Conservation (phyloP, 805 yeast species). For the Saccharomycopsis fibuligera region DNA sequence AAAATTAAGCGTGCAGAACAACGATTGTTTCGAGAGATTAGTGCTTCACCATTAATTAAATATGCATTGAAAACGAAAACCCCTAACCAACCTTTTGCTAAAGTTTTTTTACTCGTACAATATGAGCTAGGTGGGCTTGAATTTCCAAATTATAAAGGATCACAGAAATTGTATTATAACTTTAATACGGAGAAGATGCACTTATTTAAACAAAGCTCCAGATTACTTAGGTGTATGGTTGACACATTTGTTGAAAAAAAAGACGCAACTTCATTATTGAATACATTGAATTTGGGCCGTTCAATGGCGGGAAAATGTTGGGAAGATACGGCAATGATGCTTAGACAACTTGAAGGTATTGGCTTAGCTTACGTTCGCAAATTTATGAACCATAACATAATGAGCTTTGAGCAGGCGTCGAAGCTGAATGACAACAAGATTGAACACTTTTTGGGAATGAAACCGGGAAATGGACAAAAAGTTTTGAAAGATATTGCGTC, state of each 20-base stretch:
- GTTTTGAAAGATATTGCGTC: conserved; percentile 29
- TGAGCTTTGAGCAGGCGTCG: conserved; percentile 29
- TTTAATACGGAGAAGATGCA: conserved; percentile 39
- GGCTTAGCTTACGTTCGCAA: conserved; percentile 37
- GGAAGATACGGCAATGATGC: conserved; percentile 40
- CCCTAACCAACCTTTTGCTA: conserved; percentile 29
- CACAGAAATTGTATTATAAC: conserved; percentile 32
- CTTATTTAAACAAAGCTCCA: conserved; percentile 37
- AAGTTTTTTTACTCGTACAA: conserved; percentile 39
- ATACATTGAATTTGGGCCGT: conserved; percentile 34
- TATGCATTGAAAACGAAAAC: conserved; percentile 28
- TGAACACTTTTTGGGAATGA: conserved; percentile 36
- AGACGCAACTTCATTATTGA: conserved; percentile 38
- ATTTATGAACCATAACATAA: conserved; percentile 32
- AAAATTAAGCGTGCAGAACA: conserved; percentile 40
- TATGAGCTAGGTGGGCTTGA: conserved; percentile 46
- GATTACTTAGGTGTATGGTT: conserved; percentile 38
- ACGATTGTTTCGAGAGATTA: conserved; percentile 38
- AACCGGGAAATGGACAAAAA: conserved; percentile 36
- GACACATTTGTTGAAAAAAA: conserved; percentile 37
- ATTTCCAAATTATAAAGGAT: conserved; percentile 38
- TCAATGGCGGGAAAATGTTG: conserved; percentile 41
- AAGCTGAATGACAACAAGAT: conserved; percentile 30
- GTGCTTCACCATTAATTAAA: conserved; percentile 32
- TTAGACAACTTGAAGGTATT: conserved; percentile 43